phyloP scores from a whole-genome alignment of 345 rosid genomes.

The Trapa bicornis region DNA sequence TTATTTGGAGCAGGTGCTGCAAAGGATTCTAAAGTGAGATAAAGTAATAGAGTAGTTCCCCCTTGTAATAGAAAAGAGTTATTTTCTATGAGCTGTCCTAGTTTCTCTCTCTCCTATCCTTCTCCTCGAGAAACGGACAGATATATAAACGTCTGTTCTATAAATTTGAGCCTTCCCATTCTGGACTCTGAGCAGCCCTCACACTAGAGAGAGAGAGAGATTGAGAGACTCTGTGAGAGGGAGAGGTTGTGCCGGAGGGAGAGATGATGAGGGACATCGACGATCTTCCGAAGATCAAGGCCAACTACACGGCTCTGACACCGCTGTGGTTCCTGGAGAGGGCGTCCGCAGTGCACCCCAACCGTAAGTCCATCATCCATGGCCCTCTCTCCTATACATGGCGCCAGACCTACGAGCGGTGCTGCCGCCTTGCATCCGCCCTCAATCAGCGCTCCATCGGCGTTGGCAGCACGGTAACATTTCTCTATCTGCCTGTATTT shows the following conservation, averaged over 20 bases:
- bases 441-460: conserved; percentile 54
- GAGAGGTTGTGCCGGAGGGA: neutral
- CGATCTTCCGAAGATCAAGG: conserved; percentile 66
- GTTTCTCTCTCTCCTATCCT: too few species aligned
- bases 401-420: conserved; percentile 65
- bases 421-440: conserved; percentile 85
- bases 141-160: too few species aligned
- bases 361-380: conserved; percentile 49
- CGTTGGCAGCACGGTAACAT: conserved; percentile 52
- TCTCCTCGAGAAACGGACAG: too few species aligned
- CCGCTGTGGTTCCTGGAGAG: conserved; percentile 82
- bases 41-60: too few species aligned
- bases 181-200: too few species aligned
- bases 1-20: too few species aligned
- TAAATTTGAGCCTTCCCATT: too few species aligned
- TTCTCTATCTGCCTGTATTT: neutral
- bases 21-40: too few species aligned
- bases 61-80: too few species aligned
- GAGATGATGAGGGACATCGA: conserved; percentile 51
- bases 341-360: conserved; percentile 73
- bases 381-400: conserved; percentile 61
- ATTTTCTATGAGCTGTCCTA: too few species aligned
- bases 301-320: conserved; percentile 75
- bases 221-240: neutral
- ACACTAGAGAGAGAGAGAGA: too few species aligned